Conservation (phyloP, 2,329 filamentous ascomycete species). For the Epichloe aotearoae region DNA sequence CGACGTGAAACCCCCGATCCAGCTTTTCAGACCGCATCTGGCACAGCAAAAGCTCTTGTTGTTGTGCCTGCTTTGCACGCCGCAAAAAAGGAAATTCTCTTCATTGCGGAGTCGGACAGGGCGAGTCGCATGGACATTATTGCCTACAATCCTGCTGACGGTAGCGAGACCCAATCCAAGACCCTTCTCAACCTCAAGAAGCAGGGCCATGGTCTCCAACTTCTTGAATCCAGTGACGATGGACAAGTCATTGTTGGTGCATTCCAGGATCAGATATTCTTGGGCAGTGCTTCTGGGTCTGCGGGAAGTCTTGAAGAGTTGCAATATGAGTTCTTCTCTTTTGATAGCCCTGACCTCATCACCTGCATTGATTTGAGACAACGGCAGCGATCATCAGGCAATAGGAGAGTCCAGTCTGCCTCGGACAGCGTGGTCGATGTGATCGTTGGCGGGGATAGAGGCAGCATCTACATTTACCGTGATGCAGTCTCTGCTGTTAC, state of each 20-base stretch:
- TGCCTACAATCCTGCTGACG: slow-evolving; percentile 28
- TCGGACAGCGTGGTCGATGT: slow-evolving; percentile 47
- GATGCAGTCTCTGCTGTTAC: slow-evolving; percentile 52
- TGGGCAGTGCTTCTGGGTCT: slow-evolving; percentile 16
- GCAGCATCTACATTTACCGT: slow-evolving; percentile 69
- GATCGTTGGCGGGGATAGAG: slow-evolving; percentile 62
- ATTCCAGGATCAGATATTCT: slow-evolving; percentile 23
- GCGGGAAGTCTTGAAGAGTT: slow-evolving; percentile 14
- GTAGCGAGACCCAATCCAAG: slow-evolving; percentile 18
- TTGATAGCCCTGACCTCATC: slow-evolving; percentile 49
- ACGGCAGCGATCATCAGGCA: slow-evolving; percentile 11
- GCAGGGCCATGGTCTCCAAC: slow-evolving; percentile 21
- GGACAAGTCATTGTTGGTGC: slow-evolving; percentile 42
- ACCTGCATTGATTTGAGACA: slow-evolving; percentile 52
- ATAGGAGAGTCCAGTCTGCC: slow-evolving; percentile 14
- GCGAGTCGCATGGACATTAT: slow-evolving; percentile 24
- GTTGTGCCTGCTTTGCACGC: slow-evolving; percentile 25
- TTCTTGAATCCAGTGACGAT: slow-evolving; percentile 35
- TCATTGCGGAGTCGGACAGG: slow-evolving; percentile 32
- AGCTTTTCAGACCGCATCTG: slow-evolving; percentile 28
- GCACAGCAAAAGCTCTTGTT: slow-evolving; percentile 32
- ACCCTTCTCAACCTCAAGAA: slow-evolving; percentile 24
- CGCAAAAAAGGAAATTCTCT: slow-evolving; percentile 28
- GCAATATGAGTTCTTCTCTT: slow-evolving; percentile 42
- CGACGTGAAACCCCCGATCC: slow-evolving; percentile 28